Percentiles rank a stretch among this genome's conserved stretches.
Evolutionary conservation across 139 green algal genomes (phyloP).

Genomic region (Deuterostichococcus epilithicus): DNA sequence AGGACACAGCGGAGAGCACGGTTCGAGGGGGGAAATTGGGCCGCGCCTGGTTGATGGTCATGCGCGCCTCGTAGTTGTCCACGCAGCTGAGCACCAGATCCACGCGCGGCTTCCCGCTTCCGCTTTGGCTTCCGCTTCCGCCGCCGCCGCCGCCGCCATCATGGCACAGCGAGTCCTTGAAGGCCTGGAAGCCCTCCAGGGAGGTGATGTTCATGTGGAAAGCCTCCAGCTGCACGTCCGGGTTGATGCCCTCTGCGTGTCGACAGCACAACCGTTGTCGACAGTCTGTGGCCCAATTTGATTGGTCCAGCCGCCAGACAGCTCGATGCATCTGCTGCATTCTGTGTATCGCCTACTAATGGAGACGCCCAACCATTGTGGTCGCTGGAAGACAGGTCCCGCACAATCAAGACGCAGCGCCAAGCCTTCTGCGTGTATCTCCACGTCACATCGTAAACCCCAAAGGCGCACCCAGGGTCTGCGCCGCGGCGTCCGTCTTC

Average conservation of each 20-base stretch:
- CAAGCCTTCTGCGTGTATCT: too few relatives aligned
- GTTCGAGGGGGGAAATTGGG: background rate
- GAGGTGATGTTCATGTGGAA: conserved; percentile 97
- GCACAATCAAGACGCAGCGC: too few relatives aligned
- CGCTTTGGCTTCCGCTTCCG: conserved; percentile 12
- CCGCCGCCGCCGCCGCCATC: too few relatives aligned
- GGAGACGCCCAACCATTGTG: too few relatives aligned
- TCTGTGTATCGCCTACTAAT: too few relatives aligned
- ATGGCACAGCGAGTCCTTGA: conserved; percentile 62
- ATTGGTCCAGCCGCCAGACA: too few relatives aligned
- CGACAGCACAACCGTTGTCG: too few relatives aligned
- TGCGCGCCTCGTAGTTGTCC: conserved; percentile 98
- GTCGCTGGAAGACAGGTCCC: background rate
- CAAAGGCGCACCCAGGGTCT: conserved; percentile 58
- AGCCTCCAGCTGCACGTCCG: conserved; percentile 82
- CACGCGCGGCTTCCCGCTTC: conserved; percentile 55
- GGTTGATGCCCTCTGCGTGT: conserved; percentile 77
- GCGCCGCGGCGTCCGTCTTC: conserved; percentile 91
- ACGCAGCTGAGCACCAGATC: conserved; percentile 94
- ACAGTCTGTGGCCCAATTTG: too few relatives aligned
- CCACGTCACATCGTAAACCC: too few relatives aligned
- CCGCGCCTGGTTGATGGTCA: conserved; percentile 92
- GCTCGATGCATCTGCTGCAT: too few relatives aligned
- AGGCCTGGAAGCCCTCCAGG: conserved; percentile 81
- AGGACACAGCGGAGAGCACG: background rate